phyloP scores from a whole-genome alignment of 1,139 yeast species.

The Yamadazyma epiphylla region DNA sequence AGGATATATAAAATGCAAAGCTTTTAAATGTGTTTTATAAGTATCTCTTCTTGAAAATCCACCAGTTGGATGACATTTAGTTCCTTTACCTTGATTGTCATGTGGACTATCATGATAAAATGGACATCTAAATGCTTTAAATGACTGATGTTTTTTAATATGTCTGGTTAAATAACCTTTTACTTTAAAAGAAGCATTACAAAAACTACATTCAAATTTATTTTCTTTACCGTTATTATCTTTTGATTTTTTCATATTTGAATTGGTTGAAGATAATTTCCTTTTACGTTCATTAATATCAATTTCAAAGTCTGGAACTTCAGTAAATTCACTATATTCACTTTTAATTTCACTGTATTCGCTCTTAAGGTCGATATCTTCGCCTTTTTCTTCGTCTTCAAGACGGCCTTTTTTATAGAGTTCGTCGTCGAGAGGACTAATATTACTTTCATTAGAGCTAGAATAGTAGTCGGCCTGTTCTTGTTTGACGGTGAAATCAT shows the following conservation, averaged over 20 bases:
- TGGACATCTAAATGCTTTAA: slow-evolving; percentile 55
- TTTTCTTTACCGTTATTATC: slow-evolving; percentile 2
- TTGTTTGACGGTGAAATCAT: slow-evolving; percentile 17
- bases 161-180: slow-evolving; percentile 56
- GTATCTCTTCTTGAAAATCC: slow-evolving; percentile 59
- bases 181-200: slow-evolving; percentile 49
- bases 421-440: slow-evolving; percentile 54
- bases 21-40: slow-evolving; percentile 54
- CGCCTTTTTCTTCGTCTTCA: background rate
- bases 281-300: slow-evolving; percentile 1
- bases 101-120: slow-evolving; percentile 34
- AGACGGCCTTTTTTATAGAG: slow-evolving; percentile 43
- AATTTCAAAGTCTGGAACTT: background rate
- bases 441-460: slow-evolving; percentile 23
- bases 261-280: background rate
- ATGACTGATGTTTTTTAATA: slow-evolving; percentile 46
- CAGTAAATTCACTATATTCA: no score
- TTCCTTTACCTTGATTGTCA: slow-evolving; percentile 18
- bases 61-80: slow-evolving; percentile 57
- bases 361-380: slow-evolving; percentile 6
- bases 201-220: slow-evolving; percentile 35
- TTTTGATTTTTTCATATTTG: background rate
- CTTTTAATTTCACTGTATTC: slow-evolving; percentile 5
- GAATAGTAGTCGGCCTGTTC: slow-evolving; percentile 15
- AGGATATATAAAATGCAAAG: slow-evolving; percentile 56